phyloP scores from a whole-genome alignment of 495 filamentous ascomycete species.

The Neurospora cerealis region DNA sequence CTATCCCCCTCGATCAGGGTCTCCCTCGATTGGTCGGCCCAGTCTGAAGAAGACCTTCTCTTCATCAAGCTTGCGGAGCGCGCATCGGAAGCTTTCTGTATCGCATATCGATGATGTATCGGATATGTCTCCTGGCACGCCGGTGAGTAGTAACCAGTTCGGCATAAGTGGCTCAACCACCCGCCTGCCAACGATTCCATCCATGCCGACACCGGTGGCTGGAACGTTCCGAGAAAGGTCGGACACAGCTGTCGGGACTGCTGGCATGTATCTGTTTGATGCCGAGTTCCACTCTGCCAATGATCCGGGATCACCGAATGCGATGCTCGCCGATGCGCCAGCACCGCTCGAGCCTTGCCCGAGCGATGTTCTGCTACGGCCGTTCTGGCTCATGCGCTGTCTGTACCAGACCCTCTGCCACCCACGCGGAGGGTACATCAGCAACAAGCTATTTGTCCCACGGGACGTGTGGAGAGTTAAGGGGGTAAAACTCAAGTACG shows the following conservation, averaged over 20 bases:
- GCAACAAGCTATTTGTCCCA: conserved; percentile 82
- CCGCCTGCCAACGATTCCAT: conserved; percentile 41
- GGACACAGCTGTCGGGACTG: conserved; percentile 41
- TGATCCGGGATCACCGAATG: conserved; percentile 56
- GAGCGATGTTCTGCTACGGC: conserved; percentile 70
- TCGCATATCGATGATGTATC: conserved; percentile 57
- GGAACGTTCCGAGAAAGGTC: conserved; percentile 42
- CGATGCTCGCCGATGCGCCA: conserved; percentile 44
- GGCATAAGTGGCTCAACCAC: conserved; percentile 33
- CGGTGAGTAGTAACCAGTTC: conserved; percentile 56
- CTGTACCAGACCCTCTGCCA: conserved; percentile 89
- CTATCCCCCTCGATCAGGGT: conserved; percentile 23
- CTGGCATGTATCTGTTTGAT: conserved; percentile 77
- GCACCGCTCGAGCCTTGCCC: conserved; percentile 85
- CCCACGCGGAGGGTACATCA: conserved; percentile 83
- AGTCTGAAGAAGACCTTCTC: conserved; percentile 71
- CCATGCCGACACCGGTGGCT: conserved; percentile 60
- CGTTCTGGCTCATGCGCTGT: conserved; percentile 93
- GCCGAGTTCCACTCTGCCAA: conserved; percentile 69
- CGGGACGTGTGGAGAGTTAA: conserved; percentile 90
- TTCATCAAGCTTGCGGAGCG: conserved; percentile 60
- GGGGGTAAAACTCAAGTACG: conserved; percentile 77
- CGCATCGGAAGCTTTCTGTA: conserved; percentile 60
- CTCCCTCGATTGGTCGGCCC: conserved; percentile 29
- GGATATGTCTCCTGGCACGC: conserved; percentile 64